These are phyloP conservation scores for Ganoderma multipileum DNA, from an alignment of 1,284 basidiomycete genomes.

Conservation along the genomic window DNA sequence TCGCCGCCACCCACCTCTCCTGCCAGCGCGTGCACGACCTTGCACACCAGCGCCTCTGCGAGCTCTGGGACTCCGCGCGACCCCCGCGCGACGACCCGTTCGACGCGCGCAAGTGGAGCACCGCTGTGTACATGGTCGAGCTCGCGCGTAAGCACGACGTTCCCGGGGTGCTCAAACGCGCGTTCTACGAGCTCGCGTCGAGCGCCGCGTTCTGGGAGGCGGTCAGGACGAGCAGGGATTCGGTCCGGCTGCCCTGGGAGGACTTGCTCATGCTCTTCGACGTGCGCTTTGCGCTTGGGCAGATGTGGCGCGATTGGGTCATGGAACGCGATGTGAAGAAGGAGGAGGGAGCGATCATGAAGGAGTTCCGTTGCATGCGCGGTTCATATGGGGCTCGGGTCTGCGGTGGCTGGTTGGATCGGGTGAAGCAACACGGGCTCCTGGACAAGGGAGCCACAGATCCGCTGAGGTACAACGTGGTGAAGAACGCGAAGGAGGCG, in stretches of 20 bases:
- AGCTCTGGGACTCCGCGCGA: neutral
- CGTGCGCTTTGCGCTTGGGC: neutral
- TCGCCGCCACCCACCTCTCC: neutral
- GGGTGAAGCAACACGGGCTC: neutral
- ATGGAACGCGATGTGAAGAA: neutral
- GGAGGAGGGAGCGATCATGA: too few relatives aligned
- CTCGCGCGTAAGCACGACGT: neutral
- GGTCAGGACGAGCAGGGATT: too few relatives aligned
- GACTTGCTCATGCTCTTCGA: neutral
- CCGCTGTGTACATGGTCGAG: neutral
- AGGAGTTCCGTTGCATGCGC: neutral
- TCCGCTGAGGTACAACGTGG: neutral
- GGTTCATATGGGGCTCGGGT: neutral
- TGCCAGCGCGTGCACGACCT: neutral
- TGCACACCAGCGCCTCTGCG: neutral
- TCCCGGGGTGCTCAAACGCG: too few relatives aligned
- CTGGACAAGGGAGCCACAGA: neutral
- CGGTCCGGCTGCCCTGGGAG: too few relatives aligned
- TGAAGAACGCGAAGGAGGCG: neutral
- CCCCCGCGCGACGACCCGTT: neutral
- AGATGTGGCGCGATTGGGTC: neutral
- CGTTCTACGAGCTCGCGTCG: too few relatives aligned
- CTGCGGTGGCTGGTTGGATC: neutral
- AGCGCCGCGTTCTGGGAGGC: too few relatives aligned
- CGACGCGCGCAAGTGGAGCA: neutral